Percentiles rank a stretch among this genome's conserved stretches.
Conservation (phyloP, 1,284 basidiomycete species). For the Trametes versicolor region DNA sequence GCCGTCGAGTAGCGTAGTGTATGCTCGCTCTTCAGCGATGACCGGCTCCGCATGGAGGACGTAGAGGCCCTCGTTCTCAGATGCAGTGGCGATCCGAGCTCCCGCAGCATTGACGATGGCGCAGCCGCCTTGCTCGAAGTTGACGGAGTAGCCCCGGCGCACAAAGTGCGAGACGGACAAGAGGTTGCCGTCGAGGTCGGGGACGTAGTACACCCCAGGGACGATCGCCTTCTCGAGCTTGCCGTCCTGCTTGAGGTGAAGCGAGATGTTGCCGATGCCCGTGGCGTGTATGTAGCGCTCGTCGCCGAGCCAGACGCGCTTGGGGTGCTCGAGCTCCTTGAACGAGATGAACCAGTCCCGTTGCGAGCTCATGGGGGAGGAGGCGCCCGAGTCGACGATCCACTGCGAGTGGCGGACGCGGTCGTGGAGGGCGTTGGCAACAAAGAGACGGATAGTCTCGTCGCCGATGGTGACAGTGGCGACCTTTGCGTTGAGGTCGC, state of each 20-base stretch:
- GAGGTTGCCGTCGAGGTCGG: conserved; percentile 32
- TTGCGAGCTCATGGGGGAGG: conserved; percentile 34
- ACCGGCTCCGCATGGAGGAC: conserved; percentile 13
- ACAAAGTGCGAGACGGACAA: conserved; percentile 36
- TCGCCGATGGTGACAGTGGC: conserved; percentile 8
- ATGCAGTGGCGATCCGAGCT: neutral
- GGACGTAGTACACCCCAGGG: neutral
- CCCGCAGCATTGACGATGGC: conserved; percentile 8
- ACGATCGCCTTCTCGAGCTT: neutral
- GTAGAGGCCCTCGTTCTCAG: conserved; percentile 25
- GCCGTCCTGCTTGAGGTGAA: conserved; percentile 8
- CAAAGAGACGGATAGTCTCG: conserved; percentile 16
- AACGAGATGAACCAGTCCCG: conserved; percentile 3
- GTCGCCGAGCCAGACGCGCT: conserved; percentile 32
- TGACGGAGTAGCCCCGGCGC: conserved; percentile 1
- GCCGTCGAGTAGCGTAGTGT: conserved; percentile 1
- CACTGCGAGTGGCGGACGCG: conserved; percentile 8
- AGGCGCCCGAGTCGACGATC: conserved; percentile 39
- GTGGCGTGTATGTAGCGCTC: conserved; percentile 25
- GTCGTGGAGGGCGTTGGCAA: conserved; percentile 9
- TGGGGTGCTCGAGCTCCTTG: conserved; percentile 7
- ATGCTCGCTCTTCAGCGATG: neutral
- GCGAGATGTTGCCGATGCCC: conserved; percentile 12
- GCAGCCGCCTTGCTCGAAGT: conserved; percentile 15
- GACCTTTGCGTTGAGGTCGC: conserved; percentile 24